These are phyloP conservation scores for Backusella parvicylindrica DNA, from an alignment of 192 early-diverging fungal species.

Conservation along the genomic window DNA sequence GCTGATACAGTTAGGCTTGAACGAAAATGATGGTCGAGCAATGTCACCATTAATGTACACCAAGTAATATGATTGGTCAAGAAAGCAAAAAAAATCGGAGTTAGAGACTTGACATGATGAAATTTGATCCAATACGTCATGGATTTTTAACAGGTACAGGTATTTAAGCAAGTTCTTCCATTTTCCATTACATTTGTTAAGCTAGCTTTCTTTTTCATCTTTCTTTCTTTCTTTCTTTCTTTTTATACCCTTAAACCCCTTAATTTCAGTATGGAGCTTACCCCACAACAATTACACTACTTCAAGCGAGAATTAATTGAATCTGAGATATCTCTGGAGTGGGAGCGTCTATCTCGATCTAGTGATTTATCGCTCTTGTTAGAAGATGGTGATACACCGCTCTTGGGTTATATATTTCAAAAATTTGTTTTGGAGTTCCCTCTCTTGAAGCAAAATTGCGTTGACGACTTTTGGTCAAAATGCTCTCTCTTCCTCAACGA, in stretches of 20 bases:
- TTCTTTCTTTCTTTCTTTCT: background rate
- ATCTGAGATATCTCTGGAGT: conserved; percentile 41
- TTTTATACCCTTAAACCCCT: background rate
- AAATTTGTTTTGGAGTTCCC: conserved; percentile 43
- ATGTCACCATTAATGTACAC: background rate
- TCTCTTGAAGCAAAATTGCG: conserved; percentile 34
- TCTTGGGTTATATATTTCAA: conserved; percentile 44
- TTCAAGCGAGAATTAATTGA: conserved; percentile 48
- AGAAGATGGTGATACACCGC: conserved; percentile 37
- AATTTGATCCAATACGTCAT: background rate
- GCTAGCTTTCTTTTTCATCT: background rate
- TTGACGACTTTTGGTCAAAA: conserved; percentile 43
- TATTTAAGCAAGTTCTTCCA: background rate
- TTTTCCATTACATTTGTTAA: background rate
- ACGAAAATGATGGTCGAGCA: background rate
- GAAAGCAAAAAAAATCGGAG: background rate
- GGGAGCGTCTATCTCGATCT: conserved; percentile 14
- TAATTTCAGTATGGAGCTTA: conserved; percentile 12
- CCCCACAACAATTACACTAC: conserved; percentile 44
- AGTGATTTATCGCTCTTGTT: conserved; percentile 15
- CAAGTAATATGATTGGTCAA: background rate
- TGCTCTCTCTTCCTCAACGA: conserved; percentile 39
- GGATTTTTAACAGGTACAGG: background rate
- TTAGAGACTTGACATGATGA: background rate
- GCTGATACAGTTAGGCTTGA: background rate